These are phyloP conservation scores for Colletotrichum orchidophilum DNA, from an alignment of 2,329 filamentous ascomycete genomes.

Conservation along the genomic window DNA sequence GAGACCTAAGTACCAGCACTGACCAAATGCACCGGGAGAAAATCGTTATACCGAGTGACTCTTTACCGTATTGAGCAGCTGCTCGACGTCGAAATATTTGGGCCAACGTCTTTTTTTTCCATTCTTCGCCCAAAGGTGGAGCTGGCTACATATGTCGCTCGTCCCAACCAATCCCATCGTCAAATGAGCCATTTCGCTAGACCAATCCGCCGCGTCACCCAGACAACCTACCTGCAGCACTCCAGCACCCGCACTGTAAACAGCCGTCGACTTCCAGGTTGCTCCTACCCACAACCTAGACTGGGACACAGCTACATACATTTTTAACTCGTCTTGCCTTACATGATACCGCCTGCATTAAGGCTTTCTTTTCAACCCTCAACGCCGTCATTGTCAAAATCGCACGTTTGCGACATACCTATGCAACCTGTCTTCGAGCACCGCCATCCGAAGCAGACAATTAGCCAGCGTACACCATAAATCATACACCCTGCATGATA, in stretches of 20 bases:
- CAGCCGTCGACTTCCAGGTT: conserved; percentile 7
- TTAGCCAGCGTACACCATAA: neutral
- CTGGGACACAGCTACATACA: conserved; percentile 13
- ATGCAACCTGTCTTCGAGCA: neutral
- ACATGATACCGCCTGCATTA: conserved; percentile 26
- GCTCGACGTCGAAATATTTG: neutral
- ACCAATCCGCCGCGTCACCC: conserved; percentile 20
- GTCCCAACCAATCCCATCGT: conserved; percentile 10
- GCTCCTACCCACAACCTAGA: neutral
- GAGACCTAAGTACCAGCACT: too few relatives aligned
- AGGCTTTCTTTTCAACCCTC: conserved; percentile 2
- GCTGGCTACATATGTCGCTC: conserved; percentile 23
- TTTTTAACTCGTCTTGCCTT: neutral
- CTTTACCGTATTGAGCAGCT: conserved; percentile 11
- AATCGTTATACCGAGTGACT: conserved; percentile 8
- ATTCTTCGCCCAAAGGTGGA: conserved; percentile 7
- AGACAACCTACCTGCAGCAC: conserved; percentile 22
- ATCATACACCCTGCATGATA: neutral
- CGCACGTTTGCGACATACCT: neutral
- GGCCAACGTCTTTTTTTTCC: neutral
- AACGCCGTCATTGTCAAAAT: conserved; percentile 9
- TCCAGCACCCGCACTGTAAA: conserved; percentile 23
- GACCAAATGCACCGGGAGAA: neutral
- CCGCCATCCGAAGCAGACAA: neutral
- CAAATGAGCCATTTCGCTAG: conserved; percentile 29